These are phyloP conservation scores for Triangularia verruculosa DNA, from an alignment of 2,329 filamentous ascomycete species.

Conservation along the genomic window DNA sequence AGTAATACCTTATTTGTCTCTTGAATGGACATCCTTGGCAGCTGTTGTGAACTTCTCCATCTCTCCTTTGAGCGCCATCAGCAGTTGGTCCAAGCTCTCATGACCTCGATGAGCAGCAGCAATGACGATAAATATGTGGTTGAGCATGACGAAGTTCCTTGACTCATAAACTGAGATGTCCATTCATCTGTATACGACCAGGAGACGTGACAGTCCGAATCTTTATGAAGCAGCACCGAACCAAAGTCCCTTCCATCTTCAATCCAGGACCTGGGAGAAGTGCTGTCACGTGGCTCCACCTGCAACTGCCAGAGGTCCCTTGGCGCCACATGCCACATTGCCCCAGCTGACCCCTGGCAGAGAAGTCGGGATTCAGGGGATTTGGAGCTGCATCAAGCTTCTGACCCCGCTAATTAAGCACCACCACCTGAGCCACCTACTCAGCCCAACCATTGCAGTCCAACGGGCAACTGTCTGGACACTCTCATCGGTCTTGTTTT, in stretches of 20 bases:
- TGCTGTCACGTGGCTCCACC: neutral
- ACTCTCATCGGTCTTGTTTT: neutral
- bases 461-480: neutral
- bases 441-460: neutral
- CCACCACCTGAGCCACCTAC: neutral
- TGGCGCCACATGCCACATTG: conserved; percentile 2
- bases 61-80: neutral
- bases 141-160: neutral
- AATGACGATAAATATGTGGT: neutral
- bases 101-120: neutral
- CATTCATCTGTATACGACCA: neutral
- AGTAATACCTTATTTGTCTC: neutral
- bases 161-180: too few relatives aligned
- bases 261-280: neutral
- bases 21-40: neutral
- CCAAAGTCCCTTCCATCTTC: too few relatives aligned
- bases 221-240: too few relatives aligned
- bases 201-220: neutral
- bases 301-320: neutral
- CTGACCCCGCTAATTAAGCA: conserved; percentile 5
- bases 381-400: conserved; percentile 10
- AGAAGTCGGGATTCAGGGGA: conserved; percentile 5
- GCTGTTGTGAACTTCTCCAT: neutral
- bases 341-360: neutral
- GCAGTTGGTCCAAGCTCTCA: neutral